Conservation (phyloP, 176 grass and related monocot species). For the Eremochloa ophiuroides region DNA sequence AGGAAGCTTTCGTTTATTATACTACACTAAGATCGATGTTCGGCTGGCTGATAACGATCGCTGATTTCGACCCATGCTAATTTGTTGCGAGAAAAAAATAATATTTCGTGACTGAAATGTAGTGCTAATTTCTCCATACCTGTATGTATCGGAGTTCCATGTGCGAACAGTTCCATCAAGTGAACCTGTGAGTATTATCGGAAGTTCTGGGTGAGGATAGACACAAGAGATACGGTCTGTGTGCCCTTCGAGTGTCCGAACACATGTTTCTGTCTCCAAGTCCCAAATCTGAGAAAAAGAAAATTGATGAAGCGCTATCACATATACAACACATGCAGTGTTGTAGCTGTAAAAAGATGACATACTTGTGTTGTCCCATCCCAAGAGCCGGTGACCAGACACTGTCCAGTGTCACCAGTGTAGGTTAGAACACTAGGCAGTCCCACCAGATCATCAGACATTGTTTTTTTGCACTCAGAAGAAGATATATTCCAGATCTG, state of each 20-base stretch:
- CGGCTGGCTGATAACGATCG: no score
- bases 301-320: background rate
- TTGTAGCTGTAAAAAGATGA: background rate
- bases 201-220: background rate
- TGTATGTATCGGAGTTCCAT: background rate
- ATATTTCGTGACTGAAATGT: no score
- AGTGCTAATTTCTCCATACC: no score
- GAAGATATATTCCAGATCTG: slow-evolving; percentile 65
- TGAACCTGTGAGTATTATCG: background rate
- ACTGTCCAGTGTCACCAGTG: slow-evolving; percentile 24
- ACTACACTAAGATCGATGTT: no score
- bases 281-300: slow-evolving; percentile 51
- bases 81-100: no score
- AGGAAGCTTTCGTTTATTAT: background rate
- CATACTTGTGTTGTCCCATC: slow-evolving; percentile 61
- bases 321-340: no score
- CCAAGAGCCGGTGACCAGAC: background rate
- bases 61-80: no score
- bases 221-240: background rate
- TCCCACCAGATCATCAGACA: slow-evolving; percentile 35
- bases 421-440: slow-evolving; percentile 49
- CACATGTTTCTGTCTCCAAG: slow-evolving; percentile 41
- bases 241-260: slow-evolving; percentile 15
- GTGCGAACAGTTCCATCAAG: background rate
- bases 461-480: slow-evolving; percentile 38